These are phyloP conservation scores for Cyclanthera cordifolia DNA, from an alignment of 306 rosid species.

Conservation along the genomic window DNA sequence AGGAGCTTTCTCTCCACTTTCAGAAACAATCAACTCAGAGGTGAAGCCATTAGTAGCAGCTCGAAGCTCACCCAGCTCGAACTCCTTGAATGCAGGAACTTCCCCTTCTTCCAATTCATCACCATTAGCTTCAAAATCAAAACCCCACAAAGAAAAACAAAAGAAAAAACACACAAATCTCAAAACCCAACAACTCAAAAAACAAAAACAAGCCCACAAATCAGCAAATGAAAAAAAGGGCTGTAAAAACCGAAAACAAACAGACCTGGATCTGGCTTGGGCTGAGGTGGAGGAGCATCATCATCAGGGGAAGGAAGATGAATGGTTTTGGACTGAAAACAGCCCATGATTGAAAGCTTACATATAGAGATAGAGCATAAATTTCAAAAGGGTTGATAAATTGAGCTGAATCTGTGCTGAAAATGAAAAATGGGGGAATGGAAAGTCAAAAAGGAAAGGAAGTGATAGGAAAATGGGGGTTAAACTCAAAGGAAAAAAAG, in stretches of 20 bases:
- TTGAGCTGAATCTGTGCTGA: background rate
- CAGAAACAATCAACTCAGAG: conserved; percentile 27
- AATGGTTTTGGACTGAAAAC: conserved; percentile 37
- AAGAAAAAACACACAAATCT: background rate
- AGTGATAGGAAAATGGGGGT: background rate
- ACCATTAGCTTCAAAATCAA: conserved; percentile 7
- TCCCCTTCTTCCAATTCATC: conserved; percentile 20
- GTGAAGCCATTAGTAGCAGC: conserved; percentile 30
- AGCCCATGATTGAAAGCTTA: conserved; percentile 28
- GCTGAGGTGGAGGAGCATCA: conserved; percentile 22
- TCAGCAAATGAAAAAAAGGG: background rate
- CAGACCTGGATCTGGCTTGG: conserved; percentile 28
- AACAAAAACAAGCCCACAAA: background rate
- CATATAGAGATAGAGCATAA: background rate
- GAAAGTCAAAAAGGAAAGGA: background rate
- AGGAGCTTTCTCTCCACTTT: conserved; percentile 36
- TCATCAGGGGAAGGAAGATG: conserved; percentile 24
- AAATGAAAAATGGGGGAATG: background rate
- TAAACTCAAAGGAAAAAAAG: no score
- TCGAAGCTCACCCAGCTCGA: conserved; percentile 23
- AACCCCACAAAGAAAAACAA: background rate
- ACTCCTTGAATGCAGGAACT: conserved; percentile 26
- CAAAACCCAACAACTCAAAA: background rate
- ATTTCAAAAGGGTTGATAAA: background rate
- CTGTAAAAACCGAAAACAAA: background rate